Base-by-base conservation (phyloP, 306 rosid genomes). In the Elaeagnus macrophylla region DNA sequence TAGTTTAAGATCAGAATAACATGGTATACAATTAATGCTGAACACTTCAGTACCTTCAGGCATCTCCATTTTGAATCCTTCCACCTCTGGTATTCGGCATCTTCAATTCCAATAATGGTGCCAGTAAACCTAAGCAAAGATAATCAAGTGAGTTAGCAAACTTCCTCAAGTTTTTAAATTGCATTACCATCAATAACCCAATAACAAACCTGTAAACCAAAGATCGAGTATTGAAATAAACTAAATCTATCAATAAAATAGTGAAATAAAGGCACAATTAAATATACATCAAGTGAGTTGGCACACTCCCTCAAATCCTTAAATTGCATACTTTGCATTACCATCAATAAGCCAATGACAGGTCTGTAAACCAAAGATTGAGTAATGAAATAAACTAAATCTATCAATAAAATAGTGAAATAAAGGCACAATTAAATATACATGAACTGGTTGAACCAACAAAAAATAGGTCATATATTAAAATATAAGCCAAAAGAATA, bases 51-150 rank as follows among this genome's bases (percentile, higher is more conserved):
- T 65, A 91, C 99, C 99, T 87, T 91, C 57, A 91, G 95, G 72
- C 72, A 70, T 79, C 99, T 84, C 99, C 99, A 91, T 69, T 84
- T 87, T 64, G 99, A 91, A 8, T 76, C 79, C 15, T 75, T 81
- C 99, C 99, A 91, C 67, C 86, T 77, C 19, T 69, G 39, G n/a
- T 79, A 18, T 67, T 84, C 95, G 9, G 86, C 75, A 47, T 91
- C 96, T 72, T 91, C 96, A 17, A 72, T 68, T 51, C 99, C 99
- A 73, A 91, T 75, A 49, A 91, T 72, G 32, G 99, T 91, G 14
- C 99, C 99, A 1, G 93, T 80, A 78, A 91, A 87, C 75, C 99
- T 91, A 50, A 25, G 32, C 32, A 25, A 25, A 25, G 32, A 25
- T 2, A 25, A 25, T 25, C 32, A 25, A 25, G 32, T 1, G 32